A percentile compares a stretch with the other conserved stretches of the same genome.
These are phyloP conservation scores for Candida gigantensis DNA, from an alignment of 1,139 yeast species.

Conservation along the genomic window DNA sequence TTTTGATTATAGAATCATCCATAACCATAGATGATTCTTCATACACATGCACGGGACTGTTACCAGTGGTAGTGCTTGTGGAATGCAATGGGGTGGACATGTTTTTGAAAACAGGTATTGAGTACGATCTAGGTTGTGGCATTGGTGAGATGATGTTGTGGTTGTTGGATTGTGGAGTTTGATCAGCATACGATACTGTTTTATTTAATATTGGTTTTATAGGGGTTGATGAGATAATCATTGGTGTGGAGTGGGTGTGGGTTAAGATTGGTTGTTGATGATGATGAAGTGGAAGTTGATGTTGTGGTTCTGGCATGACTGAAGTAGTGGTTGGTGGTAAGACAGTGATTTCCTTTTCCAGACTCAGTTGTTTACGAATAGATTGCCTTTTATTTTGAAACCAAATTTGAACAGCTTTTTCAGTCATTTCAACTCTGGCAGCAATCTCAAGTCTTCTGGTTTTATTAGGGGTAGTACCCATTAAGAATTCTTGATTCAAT, in stretches of 20 bases:
- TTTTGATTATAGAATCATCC: constrained; percentile 2
- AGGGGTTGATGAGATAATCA: constrained; percentile 25
- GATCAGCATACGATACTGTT: constrained; percentile 8
- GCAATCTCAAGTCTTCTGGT: constrained; percentile 76
- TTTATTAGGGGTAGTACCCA: constrained; percentile 81
- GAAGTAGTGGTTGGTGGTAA: constrained; percentile 40
- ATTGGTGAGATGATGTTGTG: constrained; percentile 2
- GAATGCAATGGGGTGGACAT: constrained; percentile 5
- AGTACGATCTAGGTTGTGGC: constrained; percentile 11
- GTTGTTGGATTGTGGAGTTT: constrained; percentile 7
- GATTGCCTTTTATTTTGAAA: constrained; percentile 94
- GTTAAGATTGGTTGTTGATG: constrained; percentile 17
- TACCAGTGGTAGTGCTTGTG: neutral
- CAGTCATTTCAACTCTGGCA: constrained; percentile 81
- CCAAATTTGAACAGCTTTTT: constrained; percentile 97
- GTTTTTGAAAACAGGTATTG: constrained; percentile 10
- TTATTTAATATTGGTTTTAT: constrained; percentile 19
- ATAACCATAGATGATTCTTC: constrained; percentile 1
- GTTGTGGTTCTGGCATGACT: neutral
- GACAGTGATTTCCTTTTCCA: constrained; percentile 46
- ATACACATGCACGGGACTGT: constrained; percentile 1
- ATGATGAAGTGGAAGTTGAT: constrained; percentile 4
- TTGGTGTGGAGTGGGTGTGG: constrained; percentile 24
- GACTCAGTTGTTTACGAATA: constrained; percentile 52
- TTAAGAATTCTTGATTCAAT: constrained; percentile 73